Conservation (phyloP, 495 filamentous ascomycete species). For the Neurospora sp. region DNA sequence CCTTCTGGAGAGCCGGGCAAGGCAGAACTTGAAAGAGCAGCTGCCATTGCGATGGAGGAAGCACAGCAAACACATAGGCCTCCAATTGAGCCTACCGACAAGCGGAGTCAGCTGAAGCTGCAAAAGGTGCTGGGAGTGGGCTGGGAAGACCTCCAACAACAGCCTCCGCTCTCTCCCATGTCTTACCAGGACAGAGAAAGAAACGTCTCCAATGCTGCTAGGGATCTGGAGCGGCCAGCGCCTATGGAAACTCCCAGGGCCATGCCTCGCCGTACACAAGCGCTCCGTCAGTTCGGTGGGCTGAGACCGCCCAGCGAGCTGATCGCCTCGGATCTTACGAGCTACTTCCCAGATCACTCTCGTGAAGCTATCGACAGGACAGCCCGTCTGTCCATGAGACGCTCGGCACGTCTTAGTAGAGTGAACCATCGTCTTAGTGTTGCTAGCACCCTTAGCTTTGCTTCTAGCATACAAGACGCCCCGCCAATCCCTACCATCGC, state of each 20-base stretch:
- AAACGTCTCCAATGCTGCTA: conserved; percentile 50
- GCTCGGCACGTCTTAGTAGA: conserved; percentile 81
- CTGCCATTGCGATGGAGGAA: conserved; percentile 75
- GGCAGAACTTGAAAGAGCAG: conserved; percentile 70
- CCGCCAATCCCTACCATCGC: conserved; percentile 96
- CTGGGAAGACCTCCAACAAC: conserved; percentile 58
- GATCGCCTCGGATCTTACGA: conserved; percentile 88
- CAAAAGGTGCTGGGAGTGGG: conserved; percentile 76
- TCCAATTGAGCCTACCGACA: conserved; percentile 50
- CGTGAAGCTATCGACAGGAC: conserved; percentile 89
- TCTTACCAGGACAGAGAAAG: conserved; percentile 55
- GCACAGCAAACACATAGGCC: conserved; percentile 60
- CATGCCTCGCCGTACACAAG: conserved; percentile 49
- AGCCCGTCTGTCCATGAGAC: conserved; percentile 77
- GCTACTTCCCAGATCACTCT: conserved; percentile 94
- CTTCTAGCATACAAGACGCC: conserved; percentile 76
- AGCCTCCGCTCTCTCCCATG: conserved; percentile 71
- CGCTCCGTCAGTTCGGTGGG: conserved; percentile 65
- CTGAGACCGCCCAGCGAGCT: conserved; percentile 89
- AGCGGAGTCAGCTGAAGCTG: conserved; percentile 64
- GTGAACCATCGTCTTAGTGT: conserved; percentile 87
- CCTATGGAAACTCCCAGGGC: conserved; percentile 37
- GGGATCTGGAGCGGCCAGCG: conserved; percentile 47
- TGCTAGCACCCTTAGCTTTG: conserved; percentile 86
- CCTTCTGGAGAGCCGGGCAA: conserved; percentile 76